Percentiles rank a stretch among this genome's conserved stretches.
These are phyloP conservation scores for Acanthochlamys bracteata DNA, from an alignment of 106 monocot genomes.

Conservation along the genomic window DNA sequence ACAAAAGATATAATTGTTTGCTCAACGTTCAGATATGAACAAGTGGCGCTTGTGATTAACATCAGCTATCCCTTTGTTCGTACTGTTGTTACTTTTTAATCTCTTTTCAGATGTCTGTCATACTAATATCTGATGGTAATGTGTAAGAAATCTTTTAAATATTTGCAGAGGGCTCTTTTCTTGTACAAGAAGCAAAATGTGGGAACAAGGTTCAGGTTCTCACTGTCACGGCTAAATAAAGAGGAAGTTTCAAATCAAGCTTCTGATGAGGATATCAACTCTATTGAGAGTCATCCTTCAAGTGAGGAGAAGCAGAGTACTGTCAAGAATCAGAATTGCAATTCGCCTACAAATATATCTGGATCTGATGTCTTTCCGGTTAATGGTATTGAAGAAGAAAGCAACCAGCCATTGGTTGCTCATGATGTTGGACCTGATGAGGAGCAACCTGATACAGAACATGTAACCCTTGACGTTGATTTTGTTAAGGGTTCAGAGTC, in stretches of 20 bases:
- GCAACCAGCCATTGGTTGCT: not conserved
- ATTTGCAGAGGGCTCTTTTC: slow-evolving; percentile 60
- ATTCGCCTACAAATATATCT: too few relatives aligned
- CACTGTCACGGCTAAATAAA: not conserved
- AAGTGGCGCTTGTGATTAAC: too few relatives aligned
- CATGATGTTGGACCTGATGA: not conserved
- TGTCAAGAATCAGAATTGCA: too few relatives aligned
- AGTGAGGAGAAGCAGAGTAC: too few relatives aligned
- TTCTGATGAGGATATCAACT: slow-evolving; percentile 5
- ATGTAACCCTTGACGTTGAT: slow-evolving; percentile 1
- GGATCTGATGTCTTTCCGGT: too few relatives aligned
- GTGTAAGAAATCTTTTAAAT: not conserved
- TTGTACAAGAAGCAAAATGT: slow-evolving; percentile 43
- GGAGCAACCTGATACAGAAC: not conserved
- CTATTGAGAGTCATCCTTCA: not conserved
- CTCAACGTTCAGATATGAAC: not conserved
- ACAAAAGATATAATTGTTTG: not conserved
- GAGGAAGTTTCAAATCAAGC: slow-evolving; percentile 6
- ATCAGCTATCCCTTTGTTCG: too few relatives aligned
- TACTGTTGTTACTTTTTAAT: not conserved
- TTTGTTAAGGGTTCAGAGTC: slow-evolving; percentile 15
- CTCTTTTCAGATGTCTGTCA: not conserved
- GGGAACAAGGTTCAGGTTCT: slow-evolving; percentile 3
- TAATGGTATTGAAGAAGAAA: slow-evolving; percentile 7
- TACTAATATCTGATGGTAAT: not conserved